Evolutionary conservation across 257 asterid genomes (phyloP).

Genomic region (Catharanthus roseus): DNA sequence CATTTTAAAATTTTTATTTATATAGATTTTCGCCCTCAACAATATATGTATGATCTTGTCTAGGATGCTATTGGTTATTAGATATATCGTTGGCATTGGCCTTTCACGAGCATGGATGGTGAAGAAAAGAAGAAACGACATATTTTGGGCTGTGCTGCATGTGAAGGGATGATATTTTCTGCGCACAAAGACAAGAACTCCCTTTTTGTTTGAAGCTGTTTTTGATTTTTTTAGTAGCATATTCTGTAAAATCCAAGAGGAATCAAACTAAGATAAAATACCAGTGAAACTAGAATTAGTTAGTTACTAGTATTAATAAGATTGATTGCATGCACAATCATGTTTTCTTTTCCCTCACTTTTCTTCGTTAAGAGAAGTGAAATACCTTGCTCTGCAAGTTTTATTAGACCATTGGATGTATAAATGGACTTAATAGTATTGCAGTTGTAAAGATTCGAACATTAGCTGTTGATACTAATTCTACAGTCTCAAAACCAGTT

Average conservation of each 20-base stretch:
- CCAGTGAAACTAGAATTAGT: neutral
- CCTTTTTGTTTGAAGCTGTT: constrained; percentile 16
- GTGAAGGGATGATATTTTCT: constrained; percentile 18
- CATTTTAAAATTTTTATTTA: too few species aligned
- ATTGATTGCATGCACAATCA: too few species aligned
- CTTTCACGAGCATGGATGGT: constrained; percentile 16
- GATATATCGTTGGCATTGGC: constrained; percentile 8
- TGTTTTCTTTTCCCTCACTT: too few species aligned
- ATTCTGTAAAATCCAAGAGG: neutral
- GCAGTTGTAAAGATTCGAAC: too few species aligned
- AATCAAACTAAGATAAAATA: neutral
- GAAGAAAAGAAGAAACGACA: constrained; percentile 19
- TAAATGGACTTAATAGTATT: too few species aligned
- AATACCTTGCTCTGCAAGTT: too few species aligned
- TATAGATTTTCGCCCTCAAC: too few species aligned
- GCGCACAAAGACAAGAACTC: constrained; percentile 11
- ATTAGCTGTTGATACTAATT: too few species aligned
- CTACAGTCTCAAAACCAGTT: too few species aligned
- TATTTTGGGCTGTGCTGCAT: constrained; percentile 24
- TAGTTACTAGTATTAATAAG: too few species aligned
- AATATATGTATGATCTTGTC: neutral
- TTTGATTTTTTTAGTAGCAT: neutral
- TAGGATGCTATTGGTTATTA: neutral
- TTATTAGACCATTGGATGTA: too few species aligned
- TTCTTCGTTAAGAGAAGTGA: too few species aligned